Base-by-base conservation (phyloP, 768 basidiomycete species). In the Mycena venus region DNA sequence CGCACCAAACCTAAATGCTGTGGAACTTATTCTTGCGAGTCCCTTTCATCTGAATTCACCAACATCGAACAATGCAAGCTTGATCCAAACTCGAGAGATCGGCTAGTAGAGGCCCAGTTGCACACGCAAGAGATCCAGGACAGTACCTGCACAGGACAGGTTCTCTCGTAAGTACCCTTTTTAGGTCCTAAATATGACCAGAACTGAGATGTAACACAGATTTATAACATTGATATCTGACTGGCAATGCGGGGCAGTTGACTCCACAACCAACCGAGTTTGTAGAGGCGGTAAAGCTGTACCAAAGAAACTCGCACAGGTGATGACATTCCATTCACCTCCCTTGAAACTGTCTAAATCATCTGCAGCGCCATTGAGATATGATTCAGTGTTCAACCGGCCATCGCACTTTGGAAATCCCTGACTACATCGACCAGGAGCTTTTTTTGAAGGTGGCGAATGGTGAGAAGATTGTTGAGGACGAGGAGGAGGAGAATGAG, bases 41-140 rank as follows among this genome's bases (percentile, higher is more conserved):
- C 67, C 29, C 67, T 68, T 59, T 23, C 53, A 17, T 23, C 67
- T 34, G 53, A 58, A 12, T 59, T 68, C 55, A 47, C 42, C 67
- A 34, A 42, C 42, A 19, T 68, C 42, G 67, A 68, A 47, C 67
- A 31, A 12, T 56, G 67, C 31, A 56, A 44, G 31, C 67, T 68
- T 34, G 67, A 68, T 59, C 67, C 67, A 40, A 68, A 68, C 67
- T 58, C 67, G n/a, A 58, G 67, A 58, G 36, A 58, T 40, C 51
- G 40, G 55, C 40, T 68, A 42, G 27, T 58, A 44, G 53, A 42
- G 14, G 66, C 66, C 12, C 66, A 68, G 40, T 44, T 68, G 21
- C 66, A 55, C 25, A 44, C 55, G 21, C 66, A 55, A 44, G 66
- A 68, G 40, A 58, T 58, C 29, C 66, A 68, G 47, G 51, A 56